Base-by-base conservation (phyloP, 2,329 filamentous ascomycete genomes). In the Phialophora expanda region DNA sequence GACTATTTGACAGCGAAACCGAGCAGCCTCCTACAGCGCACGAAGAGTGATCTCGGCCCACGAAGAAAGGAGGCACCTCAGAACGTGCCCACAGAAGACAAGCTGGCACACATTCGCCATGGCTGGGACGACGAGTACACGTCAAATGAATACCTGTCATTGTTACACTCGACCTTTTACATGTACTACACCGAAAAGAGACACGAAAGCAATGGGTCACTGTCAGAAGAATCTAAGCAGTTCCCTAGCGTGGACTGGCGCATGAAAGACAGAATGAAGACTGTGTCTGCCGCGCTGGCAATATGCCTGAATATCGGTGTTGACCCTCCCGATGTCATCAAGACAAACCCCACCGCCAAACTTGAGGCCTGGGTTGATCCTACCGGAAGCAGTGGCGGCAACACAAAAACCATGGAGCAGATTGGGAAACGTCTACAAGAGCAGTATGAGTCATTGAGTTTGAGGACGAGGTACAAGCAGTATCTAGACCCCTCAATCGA, bases 151-250 rank as follows among this genome's bases (percentile, higher is more conserved):
- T 93, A 96, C 74, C 90, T 96, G 73, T 90, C 90, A 64, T 86
- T 93, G 71, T 83, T 97, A 69, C 92, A 90, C 60, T 93, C 90
- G 90, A 96, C 92, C 72, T 99, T 96, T 87, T 98, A 97, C 82
- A 98, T 98, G 94, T 99, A 99, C 80, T 99, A 91, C 78, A 97
- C 94, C 69, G 95, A 99, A 79, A 98, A 98, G 79, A 90, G 94
- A 61, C 95, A 99, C 79, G 95, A 98, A 77, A 95, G 92, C 24
- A 94, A 92, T 41, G 95, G 93, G 24, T 92, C 93, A 71, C 92
- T 93, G 17, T 92, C 93, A 75, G 76, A 76, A 24, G 80, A 80
- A 64, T 80, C 78, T 70, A 76, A 75, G 41, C 79, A 77, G 65
- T 85, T 87, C 60, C 85, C 96, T 5, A 80, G 76, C 58, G 91